Base-by-base conservation (phyloP, 192 early-diverging fungal genomes). In the Piromyces finnis region DNA sequence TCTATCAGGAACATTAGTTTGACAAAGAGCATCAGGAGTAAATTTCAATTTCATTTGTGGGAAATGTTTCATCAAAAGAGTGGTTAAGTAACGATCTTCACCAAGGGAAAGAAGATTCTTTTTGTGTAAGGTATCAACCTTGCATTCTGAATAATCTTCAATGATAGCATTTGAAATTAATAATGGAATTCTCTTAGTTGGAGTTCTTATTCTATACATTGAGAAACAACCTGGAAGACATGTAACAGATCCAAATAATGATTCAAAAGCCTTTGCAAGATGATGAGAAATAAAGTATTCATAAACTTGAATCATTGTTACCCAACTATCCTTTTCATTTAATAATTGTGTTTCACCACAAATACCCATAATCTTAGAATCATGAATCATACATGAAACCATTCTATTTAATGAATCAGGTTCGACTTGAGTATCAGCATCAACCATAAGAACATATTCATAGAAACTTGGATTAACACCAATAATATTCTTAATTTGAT, bases 211-310 rank as follows among this genome's bases (percentile, higher is more conserved):
- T 78, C 98, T 93, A 85, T 99, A 99, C 98, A 99, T 97, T 82
- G 92, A 94, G 92, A 99, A 99, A 91, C 98, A 98, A 78, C 97
- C 97, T 28, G 97, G 97, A 81, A 99, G 86, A 89, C 98, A 99
- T 12, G 97, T 96, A 18, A 98, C 97, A 29, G 93, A 94, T 12
- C 97, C 97, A 83, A 98, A 98, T n/a, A 98, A 89, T 26, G 97
- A 98, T 87, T 98, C 97, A 81, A 98, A 98, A 5, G 97, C 94
- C 85, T 98, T 98, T 30, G 96, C 92, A 82, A 98, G 87, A 83
- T 98, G 95, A 88, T 98, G 97, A 37, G 92, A 94, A 83, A 98
- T 97, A 85, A 94, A 98, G 88, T 98, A 98, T 87, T 99, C 97
- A 85, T 98, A 98, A 35, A 99, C 97, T 83, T 98, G 97, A 87